Conservation (phyloP, 805 yeast genomes). For the Candida awuae region DNA sequence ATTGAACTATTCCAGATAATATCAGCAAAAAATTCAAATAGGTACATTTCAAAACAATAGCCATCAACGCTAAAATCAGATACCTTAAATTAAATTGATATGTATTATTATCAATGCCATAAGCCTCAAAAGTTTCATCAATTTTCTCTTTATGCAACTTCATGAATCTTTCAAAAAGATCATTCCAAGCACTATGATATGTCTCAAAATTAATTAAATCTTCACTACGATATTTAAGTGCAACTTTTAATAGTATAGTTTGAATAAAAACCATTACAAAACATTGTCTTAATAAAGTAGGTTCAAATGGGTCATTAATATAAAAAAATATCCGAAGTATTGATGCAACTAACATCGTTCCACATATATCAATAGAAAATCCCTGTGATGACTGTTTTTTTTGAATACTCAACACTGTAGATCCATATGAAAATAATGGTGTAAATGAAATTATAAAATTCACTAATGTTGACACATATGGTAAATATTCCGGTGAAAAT, state of each 20-base stretch:
- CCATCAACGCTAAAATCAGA: slow-evolving; percentile 7
- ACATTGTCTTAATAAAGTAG: slow-evolving; percentile 71
- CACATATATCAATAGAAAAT: slow-evolving; percentile 87
- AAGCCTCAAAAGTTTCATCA: slow-evolving; percentile 10
- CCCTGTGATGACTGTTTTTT: slow-evolving; percentile 62
- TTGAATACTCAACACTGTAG: slow-evolving; percentile 66
- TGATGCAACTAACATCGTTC: slow-evolving; percentile 78
- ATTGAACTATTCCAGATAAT: slow-evolving; percentile 11
- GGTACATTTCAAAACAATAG: slow-evolving; percentile 11
- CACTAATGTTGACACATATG: slow-evolving; percentile 35
- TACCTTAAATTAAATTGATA: background rate
- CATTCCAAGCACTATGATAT: slow-evolving; percentile 23
- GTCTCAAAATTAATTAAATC: slow-evolving; percentile 33
- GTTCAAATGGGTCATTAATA: slow-evolving; percentile 71
- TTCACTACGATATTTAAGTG: slow-evolving; percentile 48
- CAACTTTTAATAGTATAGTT: slow-evolving; percentile 50
- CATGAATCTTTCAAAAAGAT: slow-evolving; percentile 24
- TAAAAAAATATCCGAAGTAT: slow-evolving; percentile 69
- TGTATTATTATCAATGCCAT: slow-evolving; percentile 2
- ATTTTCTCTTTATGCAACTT: slow-evolving; percentile 15
- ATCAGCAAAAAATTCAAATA: slow-evolving; percentile 13
- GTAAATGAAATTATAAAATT: slow-evolving; percentile 68
- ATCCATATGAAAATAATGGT: slow-evolving; percentile 81
- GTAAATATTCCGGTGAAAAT: slow-evolving; percentile 26
- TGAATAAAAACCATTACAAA: slow-evolving; percentile 82